phyloP scores from a whole-genome alignment of 1,284 basidiomycete genomes.

The Austroboletus novae-zelandiae region DNA sequence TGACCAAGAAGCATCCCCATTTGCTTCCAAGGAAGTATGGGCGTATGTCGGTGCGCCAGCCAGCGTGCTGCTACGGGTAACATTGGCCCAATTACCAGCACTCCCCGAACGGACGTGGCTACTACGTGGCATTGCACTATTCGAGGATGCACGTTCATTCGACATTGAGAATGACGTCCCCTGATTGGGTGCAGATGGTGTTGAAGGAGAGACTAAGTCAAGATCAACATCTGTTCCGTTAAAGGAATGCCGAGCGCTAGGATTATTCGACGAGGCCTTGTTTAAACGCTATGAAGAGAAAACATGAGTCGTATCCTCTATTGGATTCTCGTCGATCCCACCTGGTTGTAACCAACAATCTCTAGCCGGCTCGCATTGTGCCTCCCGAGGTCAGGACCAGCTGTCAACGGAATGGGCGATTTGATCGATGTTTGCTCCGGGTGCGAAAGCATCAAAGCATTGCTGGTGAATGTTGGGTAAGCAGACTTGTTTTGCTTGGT shows the following conservation, averaged over 20 bases:
- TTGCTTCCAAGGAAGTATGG: conserved; percentile 49
- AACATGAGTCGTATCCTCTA: conserved; percentile 7
- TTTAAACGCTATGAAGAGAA: conserved; percentile 42
- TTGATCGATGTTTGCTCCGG: conserved; percentile 57
- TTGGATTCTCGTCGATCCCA: conserved; percentile 34
- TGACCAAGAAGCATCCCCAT: conserved; percentile 63
- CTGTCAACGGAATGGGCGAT: conserved; percentile 75
- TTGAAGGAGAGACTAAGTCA: conserved; percentile 51
- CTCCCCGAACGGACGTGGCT: conserved; percentile 76
- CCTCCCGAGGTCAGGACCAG: conserved; percentile 76
- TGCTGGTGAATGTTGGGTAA: conserved; percentile 72
- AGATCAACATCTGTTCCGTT: conserved; percentile 65
- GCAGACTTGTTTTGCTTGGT: conserved; percentile 82
- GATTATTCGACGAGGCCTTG: conserved; percentile 48
- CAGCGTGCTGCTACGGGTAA: conserved; percentile 54
- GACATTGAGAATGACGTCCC: conserved; percentile 46
- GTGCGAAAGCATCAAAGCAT: conserved; percentile 65
- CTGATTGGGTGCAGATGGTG: conserved; percentile 38
- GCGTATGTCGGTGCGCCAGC: conserved; percentile 50
- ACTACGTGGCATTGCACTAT: conserved; percentile 39
- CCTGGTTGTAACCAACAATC: conserved; percentile 69
- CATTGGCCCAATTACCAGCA: conserved; percentile 71
- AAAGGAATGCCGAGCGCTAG: conserved; percentile 67
- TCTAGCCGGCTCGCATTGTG: conserved; percentile 65
- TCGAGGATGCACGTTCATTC: conserved; percentile 33